These are phyloP conservation scores for Fusarium domesticum DNA, from an alignment of 2,329 filamentous ascomycete genomes.

Conservation along the genomic window DNA sequence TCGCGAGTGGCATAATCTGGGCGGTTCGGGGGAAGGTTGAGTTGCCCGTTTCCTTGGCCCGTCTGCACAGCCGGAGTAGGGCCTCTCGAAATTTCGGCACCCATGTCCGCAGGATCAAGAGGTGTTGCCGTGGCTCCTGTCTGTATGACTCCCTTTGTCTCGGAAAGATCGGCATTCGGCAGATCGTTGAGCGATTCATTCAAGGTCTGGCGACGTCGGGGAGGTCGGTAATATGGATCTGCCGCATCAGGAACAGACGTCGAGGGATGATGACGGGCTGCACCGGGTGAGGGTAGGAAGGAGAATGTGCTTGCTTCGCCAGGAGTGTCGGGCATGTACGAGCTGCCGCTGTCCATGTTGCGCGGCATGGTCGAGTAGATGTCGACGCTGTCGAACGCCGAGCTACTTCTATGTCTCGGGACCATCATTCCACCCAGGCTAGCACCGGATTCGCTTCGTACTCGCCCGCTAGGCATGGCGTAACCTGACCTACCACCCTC, in stretches of 20 bases:
- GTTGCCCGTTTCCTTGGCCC: slow-evolving; percentile 27
- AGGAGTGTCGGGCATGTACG: slow-evolving; percentile 69
- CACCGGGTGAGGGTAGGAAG: slow-evolving; percentile 60
- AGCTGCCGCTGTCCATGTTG: slow-evolving; percentile 59
- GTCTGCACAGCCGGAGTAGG: slow-evolving; percentile 43
- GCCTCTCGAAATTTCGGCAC: slow-evolving; percentile 41
- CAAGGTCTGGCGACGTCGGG: slow-evolving; percentile 66
- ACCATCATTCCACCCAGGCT: slow-evolving; percentile 52
- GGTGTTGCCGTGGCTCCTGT: slow-evolving; percentile 20
- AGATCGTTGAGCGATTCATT: slow-evolving; percentile 35
- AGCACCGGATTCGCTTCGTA: slow-evolving; percentile 60
- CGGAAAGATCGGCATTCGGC: slow-evolving; percentile 17
- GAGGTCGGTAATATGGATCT: slow-evolving; percentile 88
- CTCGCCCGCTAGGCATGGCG: slow-evolving; percentile 49
- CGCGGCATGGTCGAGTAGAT: slow-evolving; percentile 43
- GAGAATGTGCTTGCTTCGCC: slow-evolving; percentile 69
- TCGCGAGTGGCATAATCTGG: slow-evolving; percentile 92
- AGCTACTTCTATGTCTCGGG: slow-evolving; percentile 51
- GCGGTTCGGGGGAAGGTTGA: slow-evolving; percentile 52
- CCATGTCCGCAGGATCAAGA: slow-evolving; percentile 41
- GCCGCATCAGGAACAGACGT: slow-evolving; percentile 50
- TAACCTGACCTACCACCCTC: slow-evolving; percentile 63
- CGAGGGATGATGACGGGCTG: slow-evolving; percentile 45
- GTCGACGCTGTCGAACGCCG: slow-evolving; percentile 52
- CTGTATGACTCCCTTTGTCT: slow-evolving; percentile 40